Evolutionary conservation across 1,284 basidiomycete species (phyloP), one percentile per base, ranked within the genome.

Genomic region (Anthracocystis panici-leucophaei): DNA sequence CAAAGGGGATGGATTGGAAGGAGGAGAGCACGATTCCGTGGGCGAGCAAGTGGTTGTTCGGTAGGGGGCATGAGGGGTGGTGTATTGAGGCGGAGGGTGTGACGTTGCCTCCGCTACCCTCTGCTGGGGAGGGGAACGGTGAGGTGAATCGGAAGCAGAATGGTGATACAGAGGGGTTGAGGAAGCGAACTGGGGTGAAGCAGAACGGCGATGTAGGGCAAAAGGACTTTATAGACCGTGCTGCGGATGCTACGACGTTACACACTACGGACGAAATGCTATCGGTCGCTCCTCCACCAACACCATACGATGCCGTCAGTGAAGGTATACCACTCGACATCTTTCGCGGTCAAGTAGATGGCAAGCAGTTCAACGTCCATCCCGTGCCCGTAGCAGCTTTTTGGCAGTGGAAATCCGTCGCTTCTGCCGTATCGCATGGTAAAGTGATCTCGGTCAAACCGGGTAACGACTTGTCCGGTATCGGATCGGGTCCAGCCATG

Each of bases 11-110:
- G 52, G 60, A 40, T 2, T 60, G 63, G 60, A 29, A 44, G 20
- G 69, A 72, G 31, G 56, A 66, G 46, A 44, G 58, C 1, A 64
- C 63, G 41, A 25, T 72, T 8, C 69, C 64, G 3, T 21, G n/a
- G 35, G 40, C 46, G 20, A 72, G 64, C 56, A 54, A 40, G 31
- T 55, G 63, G 55, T 12, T 72, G 25, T 72, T 72, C 18, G 64
- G 63, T 2, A 41, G 59, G 5, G 63, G 63, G 5, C 63, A 72
- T 45, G 58, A 72, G 14, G 69, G 69, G 23, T 72, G 69, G 69
- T 51, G 50, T 33, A 72, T 72, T 14, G 69, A 66, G 29, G 69
- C 69, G 12, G 69, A 72, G 42, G 45, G 45, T 25, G 64, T 72
- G 6, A 61, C 50, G 4, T 52, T 72, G 2, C 69, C 69, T 2